Evolutionary conservation across 192 early-diverging fungal species (phyloP), one percentile per base, ranked within the genome.

Genomic region (Podila clonocystis): DNA sequence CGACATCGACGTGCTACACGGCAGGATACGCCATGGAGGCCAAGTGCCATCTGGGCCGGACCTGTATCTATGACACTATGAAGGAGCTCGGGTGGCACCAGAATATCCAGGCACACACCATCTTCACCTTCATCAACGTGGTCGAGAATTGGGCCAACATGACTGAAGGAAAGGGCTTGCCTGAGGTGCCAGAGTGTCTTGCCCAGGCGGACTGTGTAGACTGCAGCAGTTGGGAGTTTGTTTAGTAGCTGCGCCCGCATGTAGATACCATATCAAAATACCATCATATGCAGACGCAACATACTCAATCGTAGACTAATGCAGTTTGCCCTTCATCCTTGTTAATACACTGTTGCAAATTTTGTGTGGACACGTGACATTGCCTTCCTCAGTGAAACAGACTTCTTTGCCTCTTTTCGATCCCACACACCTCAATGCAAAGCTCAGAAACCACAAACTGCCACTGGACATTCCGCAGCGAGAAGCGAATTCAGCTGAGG

Each of bases 31-130:
- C 73, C 30, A 38, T 73, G 34, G 72, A 98, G 73, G 90, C 94
- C 5, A 87, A 88, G 57, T 98, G 97, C 80, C 97, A 97, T 82
- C 71, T 88, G 26, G 96, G 96, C 9, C 82, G 85, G 31, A 68
- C 75, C 31, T 87, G 93, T 62, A 63, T 86, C 1, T 93, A 89
- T 73, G 91, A 94, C 72, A 91, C 90, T 0, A 87, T 92, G 20
- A 67, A 72, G 19, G 85, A 85, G n/a, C 76, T 89, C 7, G 87
- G 85, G 64, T 91, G 89, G 91, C 82, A 88, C 34, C 67, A 88
- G 28, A 89, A 91, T 48, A 91, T 96, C 58, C 83, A 88, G 48
- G 86, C 90, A 55, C 96, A 98, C 79, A 88, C 91, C 13, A 93
- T 98, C 15, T 84, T 86, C 33, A 87, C 87, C 26, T 91, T 96